A percentile compares a stretch with the other conserved stretches of the same genome.
phyloP scores from a whole-genome alignment of 345 rosid genomes.

The Punica granatum region DNA sequence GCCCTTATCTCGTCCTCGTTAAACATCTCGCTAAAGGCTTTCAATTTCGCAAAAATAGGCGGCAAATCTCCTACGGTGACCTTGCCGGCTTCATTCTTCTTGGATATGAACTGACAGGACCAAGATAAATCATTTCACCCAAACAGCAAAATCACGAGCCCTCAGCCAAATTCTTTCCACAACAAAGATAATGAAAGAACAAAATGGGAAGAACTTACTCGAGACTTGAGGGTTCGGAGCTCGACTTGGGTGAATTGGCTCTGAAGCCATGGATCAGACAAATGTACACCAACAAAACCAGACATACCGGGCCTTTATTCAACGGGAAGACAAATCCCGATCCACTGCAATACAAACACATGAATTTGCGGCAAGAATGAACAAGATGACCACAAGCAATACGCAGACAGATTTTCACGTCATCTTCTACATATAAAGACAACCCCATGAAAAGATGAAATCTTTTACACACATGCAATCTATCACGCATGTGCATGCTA shows the following conservation, averaged over 20 bases:
- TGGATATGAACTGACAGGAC: conserved; percentile 48
- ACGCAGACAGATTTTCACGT: neutral
- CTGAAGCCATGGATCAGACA: conserved; percentile 96
- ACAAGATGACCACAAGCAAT: neutral
- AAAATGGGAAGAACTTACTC: conserved; percentile 29
- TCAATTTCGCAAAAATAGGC: conserved; percentile 53
- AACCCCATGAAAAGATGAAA: neutral
- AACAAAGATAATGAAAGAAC: neutral
- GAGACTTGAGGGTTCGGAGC: conserved; percentile 86
- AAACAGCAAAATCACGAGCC: conserved; percentile 5
- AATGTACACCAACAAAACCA: conserved; percentile 79
- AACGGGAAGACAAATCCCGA: conserved; percentile 6
- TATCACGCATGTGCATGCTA: neutral
- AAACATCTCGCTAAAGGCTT: conserved; percentile 51
- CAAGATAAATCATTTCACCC: conserved; percentile 9
- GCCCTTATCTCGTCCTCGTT: conserved; percentile 60
- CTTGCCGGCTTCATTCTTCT: conserved; percentile 43
- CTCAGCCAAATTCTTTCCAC: neutral
- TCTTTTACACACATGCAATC: neutral
- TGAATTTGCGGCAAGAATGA: neutral
- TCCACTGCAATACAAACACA: neutral
- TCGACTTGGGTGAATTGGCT: conserved; percentile 99
- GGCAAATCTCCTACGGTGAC: conserved; percentile 69
- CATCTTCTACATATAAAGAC: neutral
- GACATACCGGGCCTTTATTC: conserved; percentile 43